A percentile compares a stretch with the other conserved stretches of the same genome.
Conservation (phyloP, 495 filamentous ascomycete species). For the Lindgomyces ingoldianus region DNA sequence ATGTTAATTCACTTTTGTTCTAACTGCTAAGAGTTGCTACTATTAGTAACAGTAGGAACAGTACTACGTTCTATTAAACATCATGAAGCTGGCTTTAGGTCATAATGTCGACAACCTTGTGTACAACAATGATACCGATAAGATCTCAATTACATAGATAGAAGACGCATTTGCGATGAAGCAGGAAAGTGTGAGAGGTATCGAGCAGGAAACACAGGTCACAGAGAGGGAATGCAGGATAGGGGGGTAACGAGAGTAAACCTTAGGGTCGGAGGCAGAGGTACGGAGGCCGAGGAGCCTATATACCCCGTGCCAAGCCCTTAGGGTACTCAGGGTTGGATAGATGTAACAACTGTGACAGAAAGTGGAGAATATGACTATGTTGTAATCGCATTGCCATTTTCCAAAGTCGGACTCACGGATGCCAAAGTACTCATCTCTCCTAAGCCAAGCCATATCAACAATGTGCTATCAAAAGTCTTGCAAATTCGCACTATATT, state of each 20-base stretch:
- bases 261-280: too few species aligned
- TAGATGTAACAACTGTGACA: too few species aligned
- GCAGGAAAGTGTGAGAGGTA: too few species aligned
- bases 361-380: slow-evolving; percentile 62
- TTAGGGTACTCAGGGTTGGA: too few species aligned
- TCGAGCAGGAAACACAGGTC: too few species aligned
- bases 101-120: slow-evolving; percentile 36
- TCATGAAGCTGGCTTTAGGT: slow-evolving; percentile 47
- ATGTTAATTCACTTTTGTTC: too few species aligned
- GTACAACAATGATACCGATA: slow-evolving; percentile 46
- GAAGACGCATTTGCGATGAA: slow-evolving; percentile 30
- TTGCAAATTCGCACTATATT: slow-evolving; percentile 69
- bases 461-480: slow-evolving; percentile 58
- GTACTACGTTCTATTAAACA: slow-evolving; percentile 59
- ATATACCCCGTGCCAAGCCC: too few species aligned
- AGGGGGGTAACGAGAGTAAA: too few species aligned
- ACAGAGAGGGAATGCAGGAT: too few species aligned
- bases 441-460: slow-evolving; percentile 61
- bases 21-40: too few species aligned
- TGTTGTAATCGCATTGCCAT: slow-evolving; percentile 63
- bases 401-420: slow-evolving; percentile 52
- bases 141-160: slow-evolving; percentile 23
- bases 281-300: too few species aligned
- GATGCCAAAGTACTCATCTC: slow-evolving; percentile 49
- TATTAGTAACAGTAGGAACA: too few species aligned